Evolutionary conservation across 2,329 filamentous ascomycete species (phyloP).

Genomic region (Hypoxylon sp.): DNA sequence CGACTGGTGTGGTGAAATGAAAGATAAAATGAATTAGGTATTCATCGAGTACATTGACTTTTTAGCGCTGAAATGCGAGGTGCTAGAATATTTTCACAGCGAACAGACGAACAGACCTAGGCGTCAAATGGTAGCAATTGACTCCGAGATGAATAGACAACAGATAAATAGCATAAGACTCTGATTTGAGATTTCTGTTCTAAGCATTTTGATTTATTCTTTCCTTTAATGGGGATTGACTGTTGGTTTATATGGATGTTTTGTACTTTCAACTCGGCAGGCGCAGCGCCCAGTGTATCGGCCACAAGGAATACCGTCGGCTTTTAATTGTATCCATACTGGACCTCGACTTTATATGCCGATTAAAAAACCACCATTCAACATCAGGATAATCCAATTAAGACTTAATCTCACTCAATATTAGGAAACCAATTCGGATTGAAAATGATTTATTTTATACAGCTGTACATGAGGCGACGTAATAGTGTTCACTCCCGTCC

Average conservation of each 20-base stretch:
- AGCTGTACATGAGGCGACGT: constrained; percentile 51
- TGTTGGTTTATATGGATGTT: not conserved
- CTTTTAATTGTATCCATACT: not conserved
- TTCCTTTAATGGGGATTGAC: not conserved
- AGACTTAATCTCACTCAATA: constrained; percentile 1
- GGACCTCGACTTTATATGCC: not conserved
- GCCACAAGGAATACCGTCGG: not conserved
- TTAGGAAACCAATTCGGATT: constrained; percentile 25
- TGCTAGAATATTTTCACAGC: constrained; percentile 5
- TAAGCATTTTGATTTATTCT: not conserved
- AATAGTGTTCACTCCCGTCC: constrained; percentile 31
- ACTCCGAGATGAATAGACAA: not conserved
- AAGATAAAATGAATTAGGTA: constrained; percentile 12
- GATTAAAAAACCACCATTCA: constrained; percentile 10
- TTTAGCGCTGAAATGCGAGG: constrained; percentile 33
- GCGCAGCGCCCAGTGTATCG: not conserved
- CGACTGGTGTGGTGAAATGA: constrained; percentile 1
- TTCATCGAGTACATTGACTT: constrained; percentile 5
- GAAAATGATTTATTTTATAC: constrained; percentile 50
- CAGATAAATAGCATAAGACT: not conserved
- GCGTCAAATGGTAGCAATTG: constrained; percentile 1
- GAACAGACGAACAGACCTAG: constrained; percentile 4
- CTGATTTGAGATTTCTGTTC: not conserved
- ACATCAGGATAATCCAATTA: constrained; percentile 2
- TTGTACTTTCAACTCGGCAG: not conserved